A percentile compares a stretch with the other conserved stretches of the same genome.
These are phyloP conservation scores for Phaeoacremonium minimum DNA, from an alignment of 2,329 filamentous ascomycete genomes.

Conservation along the genomic window DNA sequence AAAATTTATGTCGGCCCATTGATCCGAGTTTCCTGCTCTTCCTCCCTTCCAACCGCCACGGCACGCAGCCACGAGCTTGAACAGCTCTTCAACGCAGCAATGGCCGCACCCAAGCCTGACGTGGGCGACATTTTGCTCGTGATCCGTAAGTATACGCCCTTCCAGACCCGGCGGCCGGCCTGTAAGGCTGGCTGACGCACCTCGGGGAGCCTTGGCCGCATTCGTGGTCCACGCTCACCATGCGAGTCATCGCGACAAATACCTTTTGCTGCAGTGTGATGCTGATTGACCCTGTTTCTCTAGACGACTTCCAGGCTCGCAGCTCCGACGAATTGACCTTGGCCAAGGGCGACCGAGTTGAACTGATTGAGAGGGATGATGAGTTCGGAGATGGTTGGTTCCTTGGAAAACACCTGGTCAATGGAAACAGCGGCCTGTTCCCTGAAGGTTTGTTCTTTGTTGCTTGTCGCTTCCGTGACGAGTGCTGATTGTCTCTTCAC, in stretches of 20 bases:
- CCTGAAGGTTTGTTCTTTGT: conserved; percentile 63
- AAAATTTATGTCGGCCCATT: too few relatives aligned
- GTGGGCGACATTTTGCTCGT: conserved; percentile 66
- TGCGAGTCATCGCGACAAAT: too few relatives aligned
- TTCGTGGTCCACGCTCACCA: too few relatives aligned
- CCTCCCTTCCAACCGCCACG: conserved; percentile 5
- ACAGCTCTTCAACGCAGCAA: conserved; percentile 36
- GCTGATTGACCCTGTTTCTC: neutral
- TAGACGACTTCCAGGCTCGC: conserved; percentile 88
- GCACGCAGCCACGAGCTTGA: conserved; percentile 11
- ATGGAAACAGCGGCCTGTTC: conserved; percentile 73
- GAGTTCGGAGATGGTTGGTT: conserved; percentile 90
- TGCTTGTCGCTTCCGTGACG: conserved; percentile 7
- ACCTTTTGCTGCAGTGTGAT: neutral
- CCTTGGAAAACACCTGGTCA: conserved; percentile 68
- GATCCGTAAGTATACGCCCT: conserved; percentile 58
- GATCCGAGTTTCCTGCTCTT: too few relatives aligned
- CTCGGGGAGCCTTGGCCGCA: too few relatives aligned
- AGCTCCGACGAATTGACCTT: conserved; percentile 91
- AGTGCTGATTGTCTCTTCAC: conserved; percentile 15
- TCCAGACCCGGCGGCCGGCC: too few relatives aligned
- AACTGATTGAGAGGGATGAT: conserved; percentile 80
- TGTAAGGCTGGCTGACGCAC: too few relatives aligned
- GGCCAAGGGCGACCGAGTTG: conserved; percentile 76
- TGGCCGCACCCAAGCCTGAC: conserved; percentile 46